Percentiles rank a stretch among this genome's conserved stretches.
These are phyloP conservation scores for Emergomyces pasteurianus DNA, from an alignment of 2,329 filamentous ascomycete species.

Conservation along the genomic window DNA sequence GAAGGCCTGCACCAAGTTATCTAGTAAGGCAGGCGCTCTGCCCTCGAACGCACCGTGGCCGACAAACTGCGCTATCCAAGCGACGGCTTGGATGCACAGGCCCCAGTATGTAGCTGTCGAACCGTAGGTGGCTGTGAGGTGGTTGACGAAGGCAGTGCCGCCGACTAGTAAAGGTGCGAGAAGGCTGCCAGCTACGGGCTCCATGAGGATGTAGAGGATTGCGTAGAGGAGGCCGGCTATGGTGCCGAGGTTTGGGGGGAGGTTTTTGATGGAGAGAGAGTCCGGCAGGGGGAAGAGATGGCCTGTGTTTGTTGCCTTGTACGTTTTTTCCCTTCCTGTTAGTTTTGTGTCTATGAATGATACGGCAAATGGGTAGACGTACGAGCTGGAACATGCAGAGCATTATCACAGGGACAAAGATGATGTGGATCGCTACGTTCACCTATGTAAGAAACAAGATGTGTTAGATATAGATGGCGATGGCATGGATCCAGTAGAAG, in stretches of 20 bases:
- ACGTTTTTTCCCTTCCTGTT: not conserved
- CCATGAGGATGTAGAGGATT: constrained; percentile 76
- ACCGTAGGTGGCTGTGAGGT: constrained; percentile 55
- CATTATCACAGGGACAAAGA: constrained; percentile 50
- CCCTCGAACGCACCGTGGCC: constrained; percentile 85
- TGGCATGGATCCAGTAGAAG: not conserved
- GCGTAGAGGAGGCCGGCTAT: constrained; percentile 53
- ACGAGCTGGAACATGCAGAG: constrained; percentile 50
- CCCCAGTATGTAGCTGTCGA: constrained; percentile 52
- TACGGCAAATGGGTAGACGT: constrained; percentile 9
- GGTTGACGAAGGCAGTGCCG: constrained; percentile 62
- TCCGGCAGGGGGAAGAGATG: constrained; percentile 43
- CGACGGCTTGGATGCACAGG: constrained; percentile 55
- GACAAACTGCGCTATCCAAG: constrained; percentile 82
- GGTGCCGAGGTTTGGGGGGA: constrained; percentile 50
- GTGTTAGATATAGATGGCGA: constrained; percentile 10
- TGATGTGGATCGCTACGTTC: constrained; percentile 53
- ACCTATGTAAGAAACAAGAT: constrained; percentile 32
- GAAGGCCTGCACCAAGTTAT: constrained; percentile 83
- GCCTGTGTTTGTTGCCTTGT: constrained; percentile 44
- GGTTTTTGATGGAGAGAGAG: constrained; percentile 42
- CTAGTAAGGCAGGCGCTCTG: constrained; percentile 74
- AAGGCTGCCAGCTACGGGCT: constrained; percentile 77
- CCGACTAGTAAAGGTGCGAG: constrained; percentile 65
- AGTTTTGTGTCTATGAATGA: not conserved